phyloP scores from a whole-genome alignment of 2,329 filamentous ascomycete species.

The Xylariaceae sp. region DNA sequence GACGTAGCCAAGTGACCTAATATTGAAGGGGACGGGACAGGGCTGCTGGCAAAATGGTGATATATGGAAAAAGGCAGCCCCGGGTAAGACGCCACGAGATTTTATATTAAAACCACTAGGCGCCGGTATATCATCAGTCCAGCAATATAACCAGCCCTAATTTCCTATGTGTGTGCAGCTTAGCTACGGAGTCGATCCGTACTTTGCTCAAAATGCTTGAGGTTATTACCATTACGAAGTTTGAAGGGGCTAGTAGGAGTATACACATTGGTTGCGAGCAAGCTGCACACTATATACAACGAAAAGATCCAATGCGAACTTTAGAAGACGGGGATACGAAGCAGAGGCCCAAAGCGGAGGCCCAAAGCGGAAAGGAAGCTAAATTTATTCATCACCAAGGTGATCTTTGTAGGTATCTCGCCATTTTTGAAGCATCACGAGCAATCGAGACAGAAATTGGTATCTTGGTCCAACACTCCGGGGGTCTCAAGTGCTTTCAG shows the following conservation, averaged over 20 bases:
- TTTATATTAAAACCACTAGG: conserved; percentile 15
- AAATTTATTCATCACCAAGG: not conserved
- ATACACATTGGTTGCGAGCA: no score
- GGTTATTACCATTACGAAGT: not conserved
- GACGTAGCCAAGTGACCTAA: conserved; percentile 9
- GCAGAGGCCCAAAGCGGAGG: no score
- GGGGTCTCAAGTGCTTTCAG: not conserved
- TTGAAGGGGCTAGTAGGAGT: not conserved
- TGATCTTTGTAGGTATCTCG: not conserved
- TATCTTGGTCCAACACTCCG: not conserved
- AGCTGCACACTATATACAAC: no score
- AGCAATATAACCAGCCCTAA: conserved; percentile 3
- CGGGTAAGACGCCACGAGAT: conserved; percentile 4
- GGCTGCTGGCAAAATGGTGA: conserved; percentile 22
- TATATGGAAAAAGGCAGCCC: conserved; percentile 21
- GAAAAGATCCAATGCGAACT: no score
- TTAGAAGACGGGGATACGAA: not conserved
- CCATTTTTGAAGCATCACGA: not conserved
- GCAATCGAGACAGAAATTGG: not conserved
- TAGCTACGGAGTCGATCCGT: conserved; percentile 8
- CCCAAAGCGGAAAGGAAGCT: not conserved
- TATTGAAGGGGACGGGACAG: conserved; percentile 17
- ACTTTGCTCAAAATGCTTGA: not conserved
- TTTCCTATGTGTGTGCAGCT: conserved; percentile 18
- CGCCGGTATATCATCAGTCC: conserved; percentile 11